These are phyloP conservation scores for Nicotiana tomentosiformis DNA, from an alignment of 257 asterid species.

Conservation along the genomic window DNA sequence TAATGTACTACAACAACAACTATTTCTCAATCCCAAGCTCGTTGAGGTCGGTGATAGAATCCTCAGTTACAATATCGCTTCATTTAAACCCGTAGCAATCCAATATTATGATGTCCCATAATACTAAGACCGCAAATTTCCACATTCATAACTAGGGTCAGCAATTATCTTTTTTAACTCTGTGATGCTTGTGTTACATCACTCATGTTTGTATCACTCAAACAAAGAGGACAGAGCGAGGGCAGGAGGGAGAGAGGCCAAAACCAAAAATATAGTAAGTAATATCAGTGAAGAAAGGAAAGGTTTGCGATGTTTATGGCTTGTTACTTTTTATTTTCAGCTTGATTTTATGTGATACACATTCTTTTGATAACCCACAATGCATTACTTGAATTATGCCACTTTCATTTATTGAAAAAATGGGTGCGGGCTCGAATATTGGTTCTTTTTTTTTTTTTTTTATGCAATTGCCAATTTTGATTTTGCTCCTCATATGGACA, in stretches of 20 bases:
- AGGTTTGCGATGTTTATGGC: not conserved
- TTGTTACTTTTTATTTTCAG: not conserved
- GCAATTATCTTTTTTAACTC: not conserved
- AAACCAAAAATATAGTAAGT: not conserved
- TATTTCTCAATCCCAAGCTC: not conserved
- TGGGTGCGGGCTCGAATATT: not conserved
- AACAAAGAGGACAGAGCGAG: not conserved
- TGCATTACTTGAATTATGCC: not conserved
- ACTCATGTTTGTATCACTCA: not conserved
- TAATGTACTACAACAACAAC: not conserved
- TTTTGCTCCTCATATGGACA: constrained; percentile 12
- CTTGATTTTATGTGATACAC: not conserved
- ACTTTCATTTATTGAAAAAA: not conserved
- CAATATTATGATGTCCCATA: not conserved
- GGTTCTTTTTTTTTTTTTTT: not conserved
- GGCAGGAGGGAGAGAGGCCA: not conserved
- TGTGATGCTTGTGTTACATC: not conserved
- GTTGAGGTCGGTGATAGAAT: not conserved
- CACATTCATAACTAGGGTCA: not conserved
- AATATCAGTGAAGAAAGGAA: not conserved
- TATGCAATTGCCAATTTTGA: not conserved
- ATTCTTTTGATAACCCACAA: not conserved
- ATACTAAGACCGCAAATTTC: not conserved
- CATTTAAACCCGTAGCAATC: not conserved
- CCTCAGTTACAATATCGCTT: not conserved